phyloP scores from a whole-genome alignment of 345 rosid genomes.

The Aquilaria yunnanensis region DNA sequence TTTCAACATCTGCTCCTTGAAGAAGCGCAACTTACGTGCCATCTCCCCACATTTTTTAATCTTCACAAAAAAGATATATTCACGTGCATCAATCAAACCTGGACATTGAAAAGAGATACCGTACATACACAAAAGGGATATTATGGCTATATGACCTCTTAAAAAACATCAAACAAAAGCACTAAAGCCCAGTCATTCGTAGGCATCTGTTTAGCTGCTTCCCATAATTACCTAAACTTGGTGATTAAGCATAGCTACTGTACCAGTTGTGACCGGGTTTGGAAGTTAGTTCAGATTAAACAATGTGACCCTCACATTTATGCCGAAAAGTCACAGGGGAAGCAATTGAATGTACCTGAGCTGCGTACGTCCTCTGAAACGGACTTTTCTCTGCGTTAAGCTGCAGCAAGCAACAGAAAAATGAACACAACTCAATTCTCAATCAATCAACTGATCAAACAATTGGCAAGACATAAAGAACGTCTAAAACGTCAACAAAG shows the following conservation, averaged over 20 bases:
- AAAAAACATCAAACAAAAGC: not conserved
- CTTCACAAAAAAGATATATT: conserved; percentile 29
- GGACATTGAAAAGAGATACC: not conserved
- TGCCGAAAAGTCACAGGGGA: not conserved
- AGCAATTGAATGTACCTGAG: conserved; percentile 47
- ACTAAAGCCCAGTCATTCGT: not conserved
- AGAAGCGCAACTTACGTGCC: conserved; percentile 80
- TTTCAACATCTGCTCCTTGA: conserved; percentile 87
- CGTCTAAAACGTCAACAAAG: not conserved
- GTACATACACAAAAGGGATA: not conserved
- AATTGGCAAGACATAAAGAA: not conserved
- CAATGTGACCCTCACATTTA: not conserved
- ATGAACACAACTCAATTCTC: not conserved
- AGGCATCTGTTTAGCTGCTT: not conserved
- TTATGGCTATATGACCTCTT: not conserved
- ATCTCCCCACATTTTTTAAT: conserved; percentile 90
- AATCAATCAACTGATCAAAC: conserved; percentile 11
- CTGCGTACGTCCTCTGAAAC: conserved; percentile 92
- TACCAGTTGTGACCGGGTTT: not conserved
- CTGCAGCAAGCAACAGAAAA: conserved; percentile 38
- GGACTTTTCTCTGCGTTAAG: conserved; percentile 91
- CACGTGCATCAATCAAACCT: not conserved
- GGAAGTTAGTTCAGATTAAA: not conserved
- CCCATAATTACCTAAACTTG: not conserved
- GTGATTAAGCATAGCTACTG: not conserved